Percentiles rank a stretch among this genome's conserved stretches.
Evolutionary conservation across 2,329 filamentous ascomycete species (phyloP).

Genomic region (Aureobasidium vineae): DNA sequence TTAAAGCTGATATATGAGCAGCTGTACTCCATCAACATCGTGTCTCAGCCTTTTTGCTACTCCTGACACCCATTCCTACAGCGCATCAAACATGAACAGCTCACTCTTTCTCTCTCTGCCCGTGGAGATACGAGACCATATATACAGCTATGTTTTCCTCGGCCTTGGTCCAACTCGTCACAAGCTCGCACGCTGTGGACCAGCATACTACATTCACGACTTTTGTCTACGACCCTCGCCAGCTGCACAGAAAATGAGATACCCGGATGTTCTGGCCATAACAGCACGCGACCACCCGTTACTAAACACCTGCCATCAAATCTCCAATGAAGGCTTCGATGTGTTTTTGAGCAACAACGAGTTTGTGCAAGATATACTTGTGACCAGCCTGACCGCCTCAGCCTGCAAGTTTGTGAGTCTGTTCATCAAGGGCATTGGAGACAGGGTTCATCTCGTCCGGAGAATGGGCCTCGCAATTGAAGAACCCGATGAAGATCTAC

Average conservation of each 20-base stretch:
- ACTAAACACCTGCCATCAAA: not conserved
- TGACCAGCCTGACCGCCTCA: not conserved
- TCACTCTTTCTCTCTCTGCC: slow-evolving; percentile 5
- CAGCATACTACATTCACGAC: slow-evolving; percentile 8
- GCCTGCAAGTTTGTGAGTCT: slow-evolving; percentile 9
- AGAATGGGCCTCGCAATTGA: slow-evolving; percentile 9
- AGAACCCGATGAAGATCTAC: not conserved
- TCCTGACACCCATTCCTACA: not conserved
- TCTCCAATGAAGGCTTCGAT: slow-evolving; percentile 1
- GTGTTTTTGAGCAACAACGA: slow-evolving; percentile 1
- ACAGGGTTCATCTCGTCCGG: not conserved
- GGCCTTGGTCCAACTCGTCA: slow-evolving; percentile 2
- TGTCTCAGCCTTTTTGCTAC: not conserved
- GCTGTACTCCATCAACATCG: not conserved
- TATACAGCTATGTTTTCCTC: slow-evolving; percentile 6
- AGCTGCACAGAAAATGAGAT: not conserved
- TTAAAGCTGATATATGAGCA: not conserved
- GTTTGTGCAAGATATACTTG: slow-evolving; percentile 10
- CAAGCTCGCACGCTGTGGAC: not conserved
- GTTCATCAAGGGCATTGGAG: slow-evolving; percentile 8
- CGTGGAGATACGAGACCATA: not conserved
- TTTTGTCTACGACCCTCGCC: not conserved
- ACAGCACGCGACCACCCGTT: slow-evolving; percentile 10
- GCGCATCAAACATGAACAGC: not conserved
- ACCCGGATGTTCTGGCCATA: not conserved